Evolutionary conservation across 225 moss, liverwort and hornwort species (phyloP).

Genomic region (Pseudisothecium myosuroides): DNA sequence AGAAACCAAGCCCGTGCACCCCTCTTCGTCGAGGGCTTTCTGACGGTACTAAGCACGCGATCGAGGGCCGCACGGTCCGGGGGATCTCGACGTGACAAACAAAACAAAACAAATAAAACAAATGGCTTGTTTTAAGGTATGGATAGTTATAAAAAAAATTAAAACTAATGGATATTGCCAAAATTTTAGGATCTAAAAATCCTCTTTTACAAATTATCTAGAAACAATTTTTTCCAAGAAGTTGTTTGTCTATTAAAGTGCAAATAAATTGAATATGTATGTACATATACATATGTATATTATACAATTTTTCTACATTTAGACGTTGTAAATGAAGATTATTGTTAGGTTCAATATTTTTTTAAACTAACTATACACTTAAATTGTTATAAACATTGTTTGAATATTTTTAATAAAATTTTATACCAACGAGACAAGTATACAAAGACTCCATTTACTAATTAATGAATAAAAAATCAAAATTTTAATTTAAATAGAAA

Average conservation of each 20-base stretch:
- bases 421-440: neutral
- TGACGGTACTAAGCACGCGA: too few species aligned
- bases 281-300: too few species aligned
- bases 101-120: too few species aligned
- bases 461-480: neutral
- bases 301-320: neutral
- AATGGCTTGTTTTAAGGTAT: too few species aligned
- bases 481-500: neutral
- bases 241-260: neutral
- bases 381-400: neutral
- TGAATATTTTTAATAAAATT: too few species aligned
- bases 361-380: too few species aligned
- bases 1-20: too few species aligned
- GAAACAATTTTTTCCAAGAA: neutral
- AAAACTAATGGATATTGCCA: neutral
- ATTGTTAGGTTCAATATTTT: neutral
- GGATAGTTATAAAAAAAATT: neutral
- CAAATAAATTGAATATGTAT: too few species aligned
- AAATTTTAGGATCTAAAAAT: neutral
- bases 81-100: too few species aligned
- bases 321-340: neutral
- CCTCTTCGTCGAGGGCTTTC: too few species aligned
- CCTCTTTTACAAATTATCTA: rapidly evolving
- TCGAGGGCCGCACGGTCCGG: too few species aligned
- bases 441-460: neutral